Conservation (phyloP, 768 basidiomycete species). For the Pleurotus tuber-regium region DNA sequence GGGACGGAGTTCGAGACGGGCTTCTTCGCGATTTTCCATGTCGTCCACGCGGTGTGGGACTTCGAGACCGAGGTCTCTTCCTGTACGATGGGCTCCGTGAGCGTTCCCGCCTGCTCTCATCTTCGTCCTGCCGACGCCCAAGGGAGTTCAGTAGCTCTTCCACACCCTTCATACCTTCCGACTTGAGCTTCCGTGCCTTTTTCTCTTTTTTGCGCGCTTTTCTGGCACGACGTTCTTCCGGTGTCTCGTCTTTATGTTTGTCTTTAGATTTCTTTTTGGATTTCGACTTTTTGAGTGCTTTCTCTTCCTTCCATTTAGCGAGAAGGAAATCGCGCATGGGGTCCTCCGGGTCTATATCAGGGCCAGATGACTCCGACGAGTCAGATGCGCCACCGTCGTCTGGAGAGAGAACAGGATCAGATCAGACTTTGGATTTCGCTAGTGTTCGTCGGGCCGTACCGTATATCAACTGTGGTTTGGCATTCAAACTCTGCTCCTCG, state of each 20-base stretch:
- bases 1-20: background rate
- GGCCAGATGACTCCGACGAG: slow-evolving; percentile 60
- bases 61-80: slow-evolving; percentile 15
- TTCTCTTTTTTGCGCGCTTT: slow-evolving; percentile 76
- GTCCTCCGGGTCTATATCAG: slow-evolving; percentile 90
- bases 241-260: slow-evolving; percentile 73
- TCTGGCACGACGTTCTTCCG: slow-evolving; percentile 71
- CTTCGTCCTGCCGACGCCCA: slow-evolving; percentile 30
- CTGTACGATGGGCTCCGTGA: slow-evolving; percentile 23
- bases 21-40: background rate
- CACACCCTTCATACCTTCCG: slow-evolving; percentile 62
- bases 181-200: slow-evolving; percentile 58
- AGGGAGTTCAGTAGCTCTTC: slow-evolving; percentile 61
- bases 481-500: slow-evolving; percentile 86
- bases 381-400: slow-evolving; percentile 58
- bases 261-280: slow-evolving; percentile 61
- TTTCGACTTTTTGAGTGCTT: slow-evolving; percentile 62
- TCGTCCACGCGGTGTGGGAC: slow-evolving; percentile 11
- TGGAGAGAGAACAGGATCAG: slow-evolving; percentile 17
- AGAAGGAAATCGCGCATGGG: slow-evolving; percentile 95
- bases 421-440: slow-evolving; percentile 6
- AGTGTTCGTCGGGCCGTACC: slow-evolving; percentile 36
- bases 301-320: slow-evolving; percentile 69
- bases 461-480: slow-evolving; percentile 68
- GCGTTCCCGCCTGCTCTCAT: slow-evolving; percentile 13